phyloP scores from a whole-genome alignment of 2,329 filamentous ascomycete species.

The Chaetomiaceae sp. region DNA sequence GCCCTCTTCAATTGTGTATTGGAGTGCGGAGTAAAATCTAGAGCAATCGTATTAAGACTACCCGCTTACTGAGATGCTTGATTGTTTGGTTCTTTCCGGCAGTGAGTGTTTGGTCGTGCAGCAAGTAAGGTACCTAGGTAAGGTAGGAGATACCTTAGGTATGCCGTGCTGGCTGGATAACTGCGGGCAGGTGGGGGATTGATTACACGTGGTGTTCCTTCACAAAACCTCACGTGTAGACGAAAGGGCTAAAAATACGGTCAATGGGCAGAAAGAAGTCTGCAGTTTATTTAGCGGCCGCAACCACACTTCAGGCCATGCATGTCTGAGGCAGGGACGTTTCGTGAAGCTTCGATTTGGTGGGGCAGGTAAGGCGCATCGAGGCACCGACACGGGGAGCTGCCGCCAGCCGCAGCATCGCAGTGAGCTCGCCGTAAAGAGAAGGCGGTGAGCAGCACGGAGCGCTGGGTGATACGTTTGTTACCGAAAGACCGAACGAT shows the following conservation, averaged over 20 bases:
- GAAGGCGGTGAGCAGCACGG: background rate
- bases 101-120: too few species aligned
- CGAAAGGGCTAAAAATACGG: background rate
- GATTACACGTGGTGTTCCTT: background rate
- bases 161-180: too few species aligned
- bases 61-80: background rate
- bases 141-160: too few species aligned
- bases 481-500: too few species aligned
- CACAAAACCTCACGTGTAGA: background rate
- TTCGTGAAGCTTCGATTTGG: slow-evolving; percentile 27
- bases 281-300: background rate
- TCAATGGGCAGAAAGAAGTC: background rate
- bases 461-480: background rate
- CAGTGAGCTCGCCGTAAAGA: background rate
- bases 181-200: too few species aligned
- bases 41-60: too few species aligned
- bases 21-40: too few species aligned
- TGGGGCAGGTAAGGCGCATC: slow-evolving; percentile 12
- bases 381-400: background rate
- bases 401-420: background rate
- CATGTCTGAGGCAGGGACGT: slow-evolving; percentile 12
- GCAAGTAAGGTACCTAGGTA: too few species aligned
- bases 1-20: too few species aligned
- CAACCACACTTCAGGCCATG: background rate
- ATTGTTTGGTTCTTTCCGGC: background rate